A percentile compares a stretch with the other conserved stretches of the same genome.
Evolutionary conservation across 768 basidiomycete genomes (phyloP).

Genomic region (Rhodosporidiobolus sp.): DNA sequence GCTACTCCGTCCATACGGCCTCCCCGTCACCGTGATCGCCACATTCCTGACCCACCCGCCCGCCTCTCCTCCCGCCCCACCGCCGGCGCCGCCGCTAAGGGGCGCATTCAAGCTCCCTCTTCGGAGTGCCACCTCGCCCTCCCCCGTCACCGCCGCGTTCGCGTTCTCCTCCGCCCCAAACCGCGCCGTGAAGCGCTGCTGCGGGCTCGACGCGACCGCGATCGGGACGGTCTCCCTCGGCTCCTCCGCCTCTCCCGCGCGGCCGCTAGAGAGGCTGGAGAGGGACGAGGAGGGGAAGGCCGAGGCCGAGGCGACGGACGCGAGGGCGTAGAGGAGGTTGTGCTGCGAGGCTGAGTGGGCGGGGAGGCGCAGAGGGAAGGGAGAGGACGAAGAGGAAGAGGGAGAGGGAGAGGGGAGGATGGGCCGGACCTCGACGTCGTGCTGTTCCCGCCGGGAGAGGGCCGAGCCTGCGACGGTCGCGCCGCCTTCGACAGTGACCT

Average conservation of each 20-base stretch:
- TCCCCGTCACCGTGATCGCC: constrained; percentile 14
- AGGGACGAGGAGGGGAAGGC: background rate
- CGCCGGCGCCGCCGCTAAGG: background rate
- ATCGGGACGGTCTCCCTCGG: constrained; percentile 15
- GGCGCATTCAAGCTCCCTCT: background rate
- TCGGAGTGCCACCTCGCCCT: background rate
- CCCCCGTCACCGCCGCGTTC: background rate
- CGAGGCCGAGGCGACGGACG: background rate
- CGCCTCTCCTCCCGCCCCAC: background rate
- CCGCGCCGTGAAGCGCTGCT: constrained; percentile 26
- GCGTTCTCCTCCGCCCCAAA: constrained; percentile 2
- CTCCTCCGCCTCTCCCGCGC: background rate
- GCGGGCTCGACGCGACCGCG: constrained; percentile 17
- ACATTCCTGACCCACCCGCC: constrained; percentile 11
- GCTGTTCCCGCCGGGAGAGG: background rate
- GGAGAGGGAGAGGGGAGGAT: too few species aligned
- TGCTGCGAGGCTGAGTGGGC: constrained; percentile 2
- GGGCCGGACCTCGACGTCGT: constrained; percentile 16
- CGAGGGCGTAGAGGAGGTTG: constrained; percentile 28
- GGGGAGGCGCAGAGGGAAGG: background rate
- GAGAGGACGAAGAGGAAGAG: background rate
- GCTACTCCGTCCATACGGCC: background rate
- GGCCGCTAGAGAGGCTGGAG: too few species aligned
- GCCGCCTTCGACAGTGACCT: constrained; percentile 5
- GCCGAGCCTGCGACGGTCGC: background rate